phyloP scores from a whole-genome alignment of 768 basidiomycete species.

The Clathrus columnatus region DNA sequence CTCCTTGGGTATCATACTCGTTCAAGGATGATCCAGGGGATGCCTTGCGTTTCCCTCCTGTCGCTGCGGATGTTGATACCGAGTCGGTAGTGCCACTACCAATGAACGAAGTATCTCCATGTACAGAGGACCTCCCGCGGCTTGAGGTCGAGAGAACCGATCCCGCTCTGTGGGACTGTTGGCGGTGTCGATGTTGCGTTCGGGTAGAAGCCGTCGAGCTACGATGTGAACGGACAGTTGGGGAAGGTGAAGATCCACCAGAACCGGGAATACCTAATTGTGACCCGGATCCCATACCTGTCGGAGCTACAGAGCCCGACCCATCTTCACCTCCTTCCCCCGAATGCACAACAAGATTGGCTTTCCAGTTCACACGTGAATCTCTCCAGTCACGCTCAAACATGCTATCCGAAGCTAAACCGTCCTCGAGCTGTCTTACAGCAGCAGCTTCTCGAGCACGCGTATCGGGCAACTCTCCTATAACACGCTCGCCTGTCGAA shows the following conservation, averaged over 20 bases:
- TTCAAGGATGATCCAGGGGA: constrained; percentile 18
- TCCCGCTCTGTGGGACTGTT: constrained; percentile 28
- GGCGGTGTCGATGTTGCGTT: constrained; percentile 36
- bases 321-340: constrained; percentile 24
- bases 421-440: constrained; percentile 58
- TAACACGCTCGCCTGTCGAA: constrained; percentile 49
- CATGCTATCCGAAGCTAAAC: constrained; percentile 48
- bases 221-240: constrained; percentile 37
- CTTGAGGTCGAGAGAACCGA: constrained; percentile 35
- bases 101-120: constrained; percentile 21
- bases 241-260: constrained; percentile 32
- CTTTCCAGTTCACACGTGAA: constrained; percentile 40
- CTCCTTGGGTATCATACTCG: constrained; percentile 49
- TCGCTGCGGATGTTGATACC: constrained; percentile 9
- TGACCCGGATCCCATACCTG: constrained; percentile 7
- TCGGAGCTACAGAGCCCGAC: constrained; percentile 9
- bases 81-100: background rate
- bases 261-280: constrained; percentile 26
- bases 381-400: constrained; percentile 76
- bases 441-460: constrained; percentile 31
- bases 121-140: constrained; percentile 29
- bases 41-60: constrained; percentile 42
- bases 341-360: constrained; percentile 23
- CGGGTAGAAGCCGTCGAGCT: constrained; percentile 24
- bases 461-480: constrained; percentile 23